Evolutionary conservation across 2,329 filamentous ascomycete genomes (phyloP), one percentile per base, ranked within the genome.

Genomic region (Monilinia fructigena): DNA sequence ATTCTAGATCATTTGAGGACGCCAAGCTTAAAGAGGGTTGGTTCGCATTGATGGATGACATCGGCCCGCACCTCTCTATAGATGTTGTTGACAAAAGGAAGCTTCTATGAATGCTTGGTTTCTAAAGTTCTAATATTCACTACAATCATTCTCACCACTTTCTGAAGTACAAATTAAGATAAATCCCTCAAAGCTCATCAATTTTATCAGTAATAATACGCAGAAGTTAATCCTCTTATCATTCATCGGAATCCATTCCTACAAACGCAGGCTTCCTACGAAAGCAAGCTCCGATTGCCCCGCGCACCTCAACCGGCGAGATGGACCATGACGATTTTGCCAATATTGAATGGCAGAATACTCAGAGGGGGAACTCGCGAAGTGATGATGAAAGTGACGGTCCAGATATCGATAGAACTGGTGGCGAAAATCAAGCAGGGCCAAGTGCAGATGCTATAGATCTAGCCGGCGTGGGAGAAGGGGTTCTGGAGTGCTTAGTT

Each of bases 401-500:
- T 28, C 63, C 58, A 10, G 52, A 63, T 35, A 28, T 28, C 16
- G 45, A 52, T 16, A 63, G n/a, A 20, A 40, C 70, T 23, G 70
- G 67, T 62, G 69, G 65, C 69, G 66, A 66, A 31, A 66, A 67
- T 52, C 76, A 75, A 66, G 73, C 75, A 16, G 76, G 76, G 10
- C 68, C 68, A n/a, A 72, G 75, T 68, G 74, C 75, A 50, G 77
- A 78, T 74, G 70, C 71, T 50, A 61, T 78, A 66, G 88, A 90
- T 74, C 79, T 87, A 62, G 83, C 84, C 47, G 86, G 86, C 55
- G 81, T 90, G 64, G 89, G 89, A 68, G 84, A 83, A 48, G 94
- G 96, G 71, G 84, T 86, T 66, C 84, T 99, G 54, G 90, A 96
- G 75, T 97, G 93, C 77, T 87, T 82, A 23, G 94, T 99, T 23